A percentile compares a stretch with the other conserved stretches of the same genome.
Evolutionary conservation across 768 basidiomycete genomes (phyloP).

Genomic region (Porpolomopsis calyptriformis): DNA sequence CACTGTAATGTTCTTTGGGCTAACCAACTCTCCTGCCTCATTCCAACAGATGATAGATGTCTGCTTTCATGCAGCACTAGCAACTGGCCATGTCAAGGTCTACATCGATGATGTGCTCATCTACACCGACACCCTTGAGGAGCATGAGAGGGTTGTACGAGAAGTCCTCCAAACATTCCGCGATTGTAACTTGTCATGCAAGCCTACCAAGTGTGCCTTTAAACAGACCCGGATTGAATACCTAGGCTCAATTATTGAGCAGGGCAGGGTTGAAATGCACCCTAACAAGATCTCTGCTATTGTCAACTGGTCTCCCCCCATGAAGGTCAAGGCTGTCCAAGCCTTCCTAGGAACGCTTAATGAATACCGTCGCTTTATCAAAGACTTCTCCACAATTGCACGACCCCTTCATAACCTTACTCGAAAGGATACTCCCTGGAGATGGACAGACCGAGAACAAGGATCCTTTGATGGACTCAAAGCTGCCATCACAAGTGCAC

Average conservation of each 20-base stretch:
- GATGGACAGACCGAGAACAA: neutral
- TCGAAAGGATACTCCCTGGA: neutral
- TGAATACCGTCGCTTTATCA: neutral
- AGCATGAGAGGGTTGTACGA: neutral
- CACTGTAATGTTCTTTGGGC: slow-evolving; percentile 11
- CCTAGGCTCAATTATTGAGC: neutral
- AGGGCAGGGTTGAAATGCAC: neutral
- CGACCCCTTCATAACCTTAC: neutral
- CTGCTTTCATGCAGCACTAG: neutral
- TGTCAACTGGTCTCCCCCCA: neutral
- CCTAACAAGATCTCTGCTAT: neutral
- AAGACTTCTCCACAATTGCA: neutral
- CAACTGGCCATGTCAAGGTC: neutral
- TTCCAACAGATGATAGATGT: slow-evolving; percentile 8
- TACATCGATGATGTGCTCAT: neutral
- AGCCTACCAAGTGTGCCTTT: neutral
- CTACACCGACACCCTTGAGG: neutral
- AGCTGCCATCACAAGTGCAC: neutral
- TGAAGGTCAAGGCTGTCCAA: neutral
- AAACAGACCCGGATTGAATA: neutral
- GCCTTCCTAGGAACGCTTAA: neutral
- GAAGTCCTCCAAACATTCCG: neutral
- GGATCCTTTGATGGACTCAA: neutral
- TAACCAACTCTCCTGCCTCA: slow-evolving; percentile 17
- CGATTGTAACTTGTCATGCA: neutral